Evolutionary conservation across 805 yeast species (phyloP), one percentile per base, ranked within the genome.

Genomic region (Candida broadrunensis): DNA sequence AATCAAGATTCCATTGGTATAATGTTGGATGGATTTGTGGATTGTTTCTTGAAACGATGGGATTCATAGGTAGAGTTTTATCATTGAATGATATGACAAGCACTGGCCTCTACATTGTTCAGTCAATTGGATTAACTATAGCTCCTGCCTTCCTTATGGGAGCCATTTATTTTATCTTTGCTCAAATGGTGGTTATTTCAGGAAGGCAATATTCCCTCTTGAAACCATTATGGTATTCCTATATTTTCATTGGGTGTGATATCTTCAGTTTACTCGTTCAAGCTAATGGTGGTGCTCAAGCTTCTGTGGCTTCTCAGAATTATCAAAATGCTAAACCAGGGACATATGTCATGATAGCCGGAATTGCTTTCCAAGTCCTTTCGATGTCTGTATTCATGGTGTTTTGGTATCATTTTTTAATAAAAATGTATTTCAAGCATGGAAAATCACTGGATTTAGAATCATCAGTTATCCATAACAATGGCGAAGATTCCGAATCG

Each of bases 61-160:
- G 72, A 8, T 65, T 60, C 36, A 44, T 67, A 42, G 70, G 70
- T 5, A 54, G 72, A 43, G 51, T 63, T 3, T 48, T 66, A 32
- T 46, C 61, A 7, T 48, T 65, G 36, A 38, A 36, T 17, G 60
- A 62, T 47, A 45, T 47, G 39, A 46, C 54, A 5, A 38, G 49
- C 29, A 20, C 47, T 15, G 38, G 46, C 36, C 51, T 33, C 36
- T 67, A 52, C 41, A 46, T 65, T 27, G 35, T 60, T 21, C 69
- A 66, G 44, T 57, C 52, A 38, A 53, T 63, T 18, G 34, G 55
- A 1, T 56, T 67, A 42, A 65, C 70, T 4, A 49, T 67, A 17
- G 60, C 69, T 1, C 71, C 72, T 5, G 71, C 70, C 3, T 64
- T 67, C 37, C 47, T 65, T 29, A 67, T 67, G 72, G 72, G 58